Evolutionary conservation across 73 alveolate genomes (phyloP).

Genomic region (Tetrahymena malaccensis): DNA sequence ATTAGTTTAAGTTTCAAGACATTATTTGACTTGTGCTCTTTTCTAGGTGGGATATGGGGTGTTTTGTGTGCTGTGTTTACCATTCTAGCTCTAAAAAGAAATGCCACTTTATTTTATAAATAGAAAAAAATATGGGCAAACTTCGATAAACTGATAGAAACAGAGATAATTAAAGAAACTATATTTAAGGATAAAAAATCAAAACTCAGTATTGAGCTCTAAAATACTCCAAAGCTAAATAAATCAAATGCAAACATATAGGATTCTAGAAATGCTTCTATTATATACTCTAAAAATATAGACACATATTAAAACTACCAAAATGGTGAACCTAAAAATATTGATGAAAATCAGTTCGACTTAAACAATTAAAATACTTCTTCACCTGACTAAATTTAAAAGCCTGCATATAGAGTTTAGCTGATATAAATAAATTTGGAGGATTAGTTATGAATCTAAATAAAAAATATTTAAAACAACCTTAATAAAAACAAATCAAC

Average conservation of each 20-base stretch:
- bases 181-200: background rate
- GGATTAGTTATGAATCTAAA: background rate
- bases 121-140: background rate
- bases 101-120: background rate
- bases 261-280: too few relatives aligned
- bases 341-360: too few relatives aligned
- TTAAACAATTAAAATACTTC: too few relatives aligned
- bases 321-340: too few relatives aligned
- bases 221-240: background rate
- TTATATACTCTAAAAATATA: too few relatives aligned
- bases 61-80: background rate
- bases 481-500: too few relatives aligned
- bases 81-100: background rate
- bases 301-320: too few relatives aligned
- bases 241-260: too few relatives aligned
- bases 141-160: too few relatives aligned
- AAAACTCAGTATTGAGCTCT: background rate
- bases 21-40: background rate
- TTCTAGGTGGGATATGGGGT: background rate
- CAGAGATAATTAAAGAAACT: background rate
- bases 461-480: too few relatives aligned
- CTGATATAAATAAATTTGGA: too few relatives aligned
- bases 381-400: too few relatives aligned
- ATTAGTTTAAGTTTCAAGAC: background rate
- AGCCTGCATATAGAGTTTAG: background rate